Evolutionary conservation across 768 basidiomycete species (phyloP), one percentile per base, ranked within the genome.

Genomic region (Lactarius pseudohatsudake): DNA sequence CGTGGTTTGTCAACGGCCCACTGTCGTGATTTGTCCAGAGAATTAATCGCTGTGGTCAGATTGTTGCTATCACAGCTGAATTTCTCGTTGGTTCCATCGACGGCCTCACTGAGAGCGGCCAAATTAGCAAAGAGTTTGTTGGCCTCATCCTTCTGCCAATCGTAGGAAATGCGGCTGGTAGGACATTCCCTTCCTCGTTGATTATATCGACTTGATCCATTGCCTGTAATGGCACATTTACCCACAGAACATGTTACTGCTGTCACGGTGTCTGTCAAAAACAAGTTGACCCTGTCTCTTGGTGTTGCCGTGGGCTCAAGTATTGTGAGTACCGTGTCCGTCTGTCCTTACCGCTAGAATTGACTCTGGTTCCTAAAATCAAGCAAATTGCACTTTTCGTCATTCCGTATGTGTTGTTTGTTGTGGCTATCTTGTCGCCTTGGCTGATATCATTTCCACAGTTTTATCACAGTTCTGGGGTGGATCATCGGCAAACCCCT

Each of bases 251-350:
- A 96, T 73, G 89, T 88, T 45, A 97, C 94, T 2, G 94, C 95
- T 16, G 92, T 97, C 32, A 89, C 90, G 1, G 94, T 95, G 8
- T 92, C 94, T 0, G 89, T 93, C 65, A 96, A 96, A 77, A 86
- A 89, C 76, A 94, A 96, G 75, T 79, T 97, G 26, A 91, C 91
- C 55, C 82, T 97, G 7, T 92, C 91, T 72, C 80, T 97, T 63
- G 88, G 90, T 30, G 92, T 96, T 26, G 92, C 95, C n/a, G 91
- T 94, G 20, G 91, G 94, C 56, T 90, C 89, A 2, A 89, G 88
- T 69, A 88, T 92, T 41, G 90, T 91, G 72, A 74, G 88, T 81
- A 20, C 8, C 50, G 22, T 54, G 7, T 56, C 56, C 16, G 56
- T 38, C 43, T 32, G 58, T 61, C 20, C 43, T n/a, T 43, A 34